Percentiles rank a stretch among this genome's conserved stretches.
phyloP scores from a whole-genome alignment of 257 asterid genomes.

The Jasminum sambac region DNA sequence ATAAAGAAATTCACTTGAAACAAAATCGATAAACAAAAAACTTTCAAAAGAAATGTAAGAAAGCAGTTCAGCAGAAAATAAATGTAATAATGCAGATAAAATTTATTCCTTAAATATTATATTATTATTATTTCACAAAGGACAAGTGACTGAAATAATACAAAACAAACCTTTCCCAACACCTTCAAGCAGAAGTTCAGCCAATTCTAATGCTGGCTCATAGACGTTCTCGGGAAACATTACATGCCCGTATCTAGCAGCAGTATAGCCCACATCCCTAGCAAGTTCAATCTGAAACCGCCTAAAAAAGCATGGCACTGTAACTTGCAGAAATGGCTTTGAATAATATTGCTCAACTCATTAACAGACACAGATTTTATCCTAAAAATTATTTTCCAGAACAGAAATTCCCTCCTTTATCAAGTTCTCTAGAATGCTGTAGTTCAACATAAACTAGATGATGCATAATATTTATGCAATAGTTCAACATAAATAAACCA shows the following conservation, averaged over 20 bases:
- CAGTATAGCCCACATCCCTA: constrained; percentile 86
- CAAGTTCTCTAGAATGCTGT: constrained; percentile 4
- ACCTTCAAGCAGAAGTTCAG: constrained; percentile 85
- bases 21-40: constrained; percentile 12
- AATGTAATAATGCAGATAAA: constrained; percentile 1
- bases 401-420: constrained; percentile 11
- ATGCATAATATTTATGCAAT: background rate
- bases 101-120: background rate
- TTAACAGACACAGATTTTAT: constrained; percentile 11
- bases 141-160: background rate
- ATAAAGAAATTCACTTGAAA: background rate
- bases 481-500: background rate
- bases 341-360: constrained; percentile 14
- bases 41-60: constrained; percentile 5
- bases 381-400: constrained; percentile 5
- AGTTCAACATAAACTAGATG: background rate
- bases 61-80: background rate
- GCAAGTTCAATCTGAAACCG: constrained; percentile 98
- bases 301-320: constrained; percentile 59
- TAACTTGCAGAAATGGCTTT: constrained; percentile 38
- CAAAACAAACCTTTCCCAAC: constrained; percentile 79
- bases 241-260: constrained; percentile 97
- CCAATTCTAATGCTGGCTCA: constrained; percentile 88
- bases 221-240: constrained; percentile 99
- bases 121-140: background rate